A percentile compares a stretch with the other conserved stretches of the same genome.
These are phyloP conservation scores for Babesia bigemina DNA, from an alignment of 169 alveolate species.

Conservation along the genomic window DNA sequence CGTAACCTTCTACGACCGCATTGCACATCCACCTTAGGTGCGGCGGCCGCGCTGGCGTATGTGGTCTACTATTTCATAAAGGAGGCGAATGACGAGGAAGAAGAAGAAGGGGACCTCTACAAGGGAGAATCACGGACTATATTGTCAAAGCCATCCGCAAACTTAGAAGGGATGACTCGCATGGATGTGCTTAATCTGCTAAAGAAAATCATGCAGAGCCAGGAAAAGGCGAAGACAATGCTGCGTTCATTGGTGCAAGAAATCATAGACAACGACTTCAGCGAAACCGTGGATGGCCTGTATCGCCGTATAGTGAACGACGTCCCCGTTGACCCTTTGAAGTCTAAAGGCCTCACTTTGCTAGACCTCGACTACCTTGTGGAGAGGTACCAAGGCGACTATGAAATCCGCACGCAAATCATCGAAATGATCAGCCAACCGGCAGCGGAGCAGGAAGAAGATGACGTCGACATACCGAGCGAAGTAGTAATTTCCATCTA, in stretches of 20 bases:
- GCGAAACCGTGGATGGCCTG: conserved; percentile 38
- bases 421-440: conserved; percentile 58
- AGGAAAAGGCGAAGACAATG: conserved; percentile 74
- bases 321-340: conserved; percentile 74
- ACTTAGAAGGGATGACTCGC: conserved; percentile 59
- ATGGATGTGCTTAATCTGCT: conserved; percentile 70
- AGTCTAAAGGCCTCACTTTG: conserved; percentile 69
- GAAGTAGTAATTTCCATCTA: conserved; percentile 75
- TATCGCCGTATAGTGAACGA: conserved; percentile 51
- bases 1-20: neutral
- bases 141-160: conserved; percentile 29
- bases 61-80: conserved; percentile 30
- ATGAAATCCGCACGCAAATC: conserved; percentile 36
- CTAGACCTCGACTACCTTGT: conserved; percentile 75
- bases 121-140: conserved; percentile 13
- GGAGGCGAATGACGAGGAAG: conserved; percentile 7
- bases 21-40: conserved; percentile 11
- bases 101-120: conserved; percentile 47
- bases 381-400: conserved; percentile 73
- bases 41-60: conserved; percentile 38
- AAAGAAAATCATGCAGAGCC: conserved; percentile 71
- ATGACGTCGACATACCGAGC: conserved; percentile 55
- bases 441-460: conserved; percentile 50
- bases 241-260: conserved; percentile 66
- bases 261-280: conserved; percentile 47